Conservation (phyloP, 23 red algal species). For the Porphyridium purpureum region DNA sequence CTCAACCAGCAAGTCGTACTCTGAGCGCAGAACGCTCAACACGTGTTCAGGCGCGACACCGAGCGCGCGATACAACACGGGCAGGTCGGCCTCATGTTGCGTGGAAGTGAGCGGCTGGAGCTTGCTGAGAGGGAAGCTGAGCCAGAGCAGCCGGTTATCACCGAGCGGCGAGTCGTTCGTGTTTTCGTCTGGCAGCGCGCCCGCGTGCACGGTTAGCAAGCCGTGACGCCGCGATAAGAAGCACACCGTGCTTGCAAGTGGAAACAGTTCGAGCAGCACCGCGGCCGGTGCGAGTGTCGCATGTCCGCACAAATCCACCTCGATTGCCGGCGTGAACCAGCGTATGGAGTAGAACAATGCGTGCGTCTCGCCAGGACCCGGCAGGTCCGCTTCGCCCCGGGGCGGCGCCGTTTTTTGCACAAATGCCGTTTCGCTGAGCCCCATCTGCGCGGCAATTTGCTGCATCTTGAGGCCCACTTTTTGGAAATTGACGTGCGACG, state of each 20-base stretch:
- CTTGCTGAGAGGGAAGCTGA: background rate
- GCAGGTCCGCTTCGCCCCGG: background rate
- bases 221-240: background rate
- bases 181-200: background rate
- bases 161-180: background rate
- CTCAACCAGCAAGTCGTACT: background rate
- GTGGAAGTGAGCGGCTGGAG: background rate
- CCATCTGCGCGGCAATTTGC: slow-evolving; percentile 10
- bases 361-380: background rate
- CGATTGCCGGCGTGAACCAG: slow-evolving; percentile 26
- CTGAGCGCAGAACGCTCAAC: background rate
- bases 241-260: background rate
- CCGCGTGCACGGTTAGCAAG: background rate
- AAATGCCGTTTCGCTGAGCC: slow-evolving; percentile 29
- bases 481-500: background rate
- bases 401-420: background rate
- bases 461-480: slow-evolving; percentile 8
- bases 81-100: background rate
- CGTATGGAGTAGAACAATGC: slow-evolving; percentile 16
- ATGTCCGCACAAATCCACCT: slow-evolving; percentile 38
- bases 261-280: background rate
- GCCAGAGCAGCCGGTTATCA: background rate
- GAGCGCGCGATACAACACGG: background rate
- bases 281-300: slow-evolving; percentile 32
- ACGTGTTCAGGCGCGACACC: background rate